Evolutionary conservation across 768 basidiomycete species (phyloP).

Genomic region (Rhodotorula kratochvilovae): DNA sequence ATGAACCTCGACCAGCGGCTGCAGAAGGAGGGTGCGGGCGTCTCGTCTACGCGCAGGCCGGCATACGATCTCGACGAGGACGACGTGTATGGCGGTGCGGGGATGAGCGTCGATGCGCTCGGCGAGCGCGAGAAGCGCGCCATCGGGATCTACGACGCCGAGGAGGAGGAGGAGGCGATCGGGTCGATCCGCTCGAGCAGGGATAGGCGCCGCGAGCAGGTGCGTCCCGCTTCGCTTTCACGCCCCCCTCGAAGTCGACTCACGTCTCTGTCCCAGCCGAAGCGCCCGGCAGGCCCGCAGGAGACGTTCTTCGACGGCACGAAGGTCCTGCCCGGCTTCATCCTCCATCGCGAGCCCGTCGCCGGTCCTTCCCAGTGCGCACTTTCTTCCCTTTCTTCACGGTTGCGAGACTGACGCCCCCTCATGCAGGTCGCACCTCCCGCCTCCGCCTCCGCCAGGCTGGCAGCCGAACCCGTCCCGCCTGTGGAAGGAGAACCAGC

Average conservation of each 20-base stretch:
- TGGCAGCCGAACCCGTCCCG: conserved; percentile 79
- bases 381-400: background rate
- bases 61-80: conserved; percentile 56
- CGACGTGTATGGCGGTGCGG: conserved; percentile 83
- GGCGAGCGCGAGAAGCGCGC: conserved; percentile 57
- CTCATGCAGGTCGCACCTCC: conserved; percentile 26
- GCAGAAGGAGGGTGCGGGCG: background rate
- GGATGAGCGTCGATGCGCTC: conserved; percentile 50
- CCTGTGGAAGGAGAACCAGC: conserved; percentile 59
- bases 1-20: conserved; percentile 42
- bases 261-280: background rate
- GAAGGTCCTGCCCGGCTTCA: conserved; percentile 70
- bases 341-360: conserved; percentile 53
- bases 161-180: conserved; percentile 56
- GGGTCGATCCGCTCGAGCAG: conserved; percentile 31
- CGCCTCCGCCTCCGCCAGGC: conserved; percentile 72
- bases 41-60: conserved; percentile 4
- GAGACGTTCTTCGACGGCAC: conserved; percentile 66
- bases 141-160: conserved; percentile 55
- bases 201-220: conserved; percentile 36
- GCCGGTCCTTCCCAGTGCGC: conserved; percentile 53
- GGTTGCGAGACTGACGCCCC: background rate
- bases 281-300: background rate
- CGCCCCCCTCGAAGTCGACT: background rate
- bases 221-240: background rate